phyloP scores from a whole-genome alignment of 2,329 filamentous ascomycete genomes.

The Sclerotinia subarctica region DNA sequence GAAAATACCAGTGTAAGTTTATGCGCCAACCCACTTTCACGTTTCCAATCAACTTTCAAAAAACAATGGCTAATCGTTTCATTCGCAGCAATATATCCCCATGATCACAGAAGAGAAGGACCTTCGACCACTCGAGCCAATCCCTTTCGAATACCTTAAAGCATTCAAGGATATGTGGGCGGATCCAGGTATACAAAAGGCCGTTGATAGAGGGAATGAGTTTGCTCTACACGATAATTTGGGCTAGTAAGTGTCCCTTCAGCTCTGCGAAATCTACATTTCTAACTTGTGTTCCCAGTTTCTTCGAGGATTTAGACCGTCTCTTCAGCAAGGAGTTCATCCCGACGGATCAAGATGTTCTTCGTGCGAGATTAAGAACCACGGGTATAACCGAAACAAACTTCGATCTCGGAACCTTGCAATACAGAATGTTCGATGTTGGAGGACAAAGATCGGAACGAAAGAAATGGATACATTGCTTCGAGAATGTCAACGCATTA shows the following conservation, averaged over 20 bases:
- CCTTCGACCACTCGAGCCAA: slow-evolving; percentile 74
- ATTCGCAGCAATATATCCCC: slow-evolving; percentile 69
- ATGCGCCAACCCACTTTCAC: background rate
- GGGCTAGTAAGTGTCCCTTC: slow-evolving; percentile 68
- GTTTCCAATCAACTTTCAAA: background rate
- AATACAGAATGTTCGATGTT: slow-evolving; percentile 88
- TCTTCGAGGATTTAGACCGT: slow-evolving; percentile 75
- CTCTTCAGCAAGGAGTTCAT: slow-evolving; percentile 76
- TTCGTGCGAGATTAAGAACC: slow-evolving; percentile 84
- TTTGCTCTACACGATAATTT: slow-evolving; percentile 96
- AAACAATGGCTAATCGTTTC: slow-evolving; percentile 13
- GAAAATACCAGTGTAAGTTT: slow-evolving; percentile 71
- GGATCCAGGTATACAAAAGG: slow-evolving; percentile 77
- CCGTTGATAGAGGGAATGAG: slow-evolving; percentile 92
- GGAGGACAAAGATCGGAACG: slow-evolving; percentile 71
- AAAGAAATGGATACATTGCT: slow-evolving; percentile 79
- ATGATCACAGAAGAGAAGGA: slow-evolving; percentile 77
- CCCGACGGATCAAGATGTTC: slow-evolving; percentile 89
- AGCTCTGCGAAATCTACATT: slow-evolving; percentile 10
- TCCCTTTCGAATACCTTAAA: slow-evolving; percentile 73
- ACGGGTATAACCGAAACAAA: slow-evolving; percentile 95
- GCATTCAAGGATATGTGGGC: slow-evolving; percentile 83
- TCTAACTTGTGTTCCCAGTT: slow-evolving; percentile 52
- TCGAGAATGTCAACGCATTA: slow-evolving; percentile 78
- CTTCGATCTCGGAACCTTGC: slow-evolving; percentile 87